Evolutionary conservation across 495 filamentous ascomycete species (phyloP), one percentile per base, ranked within the genome.

Genomic region (Penicillium coffeae): DNA sequence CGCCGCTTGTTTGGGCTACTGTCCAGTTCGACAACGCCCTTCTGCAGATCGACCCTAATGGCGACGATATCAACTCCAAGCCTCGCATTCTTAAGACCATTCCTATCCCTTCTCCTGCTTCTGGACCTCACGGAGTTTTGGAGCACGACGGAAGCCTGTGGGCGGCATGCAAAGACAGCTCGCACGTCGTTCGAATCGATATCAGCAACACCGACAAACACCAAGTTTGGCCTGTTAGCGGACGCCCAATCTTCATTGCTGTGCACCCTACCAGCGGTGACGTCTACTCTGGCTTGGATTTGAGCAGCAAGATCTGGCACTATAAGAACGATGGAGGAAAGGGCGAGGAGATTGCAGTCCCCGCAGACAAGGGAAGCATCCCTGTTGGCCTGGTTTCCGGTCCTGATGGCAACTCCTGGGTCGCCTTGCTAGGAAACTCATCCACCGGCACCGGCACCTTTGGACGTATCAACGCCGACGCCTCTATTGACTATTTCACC

Each of bases 221-320:
- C 35, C 35, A 37, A 14, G 13, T 37, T 13, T 37, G 35, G 35
- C 13, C 35, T 14, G 35, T 37, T 14, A 37, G 35, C 35, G 13
- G 35, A 37, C 35, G 35, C n/a, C 35, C 35, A 37, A 37, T 37
- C 12, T 37, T 37, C 35, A 37, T 37, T 7, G 35, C 35, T 37
- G 15, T 37, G 15, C 35, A 37, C 13, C 35, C 35, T 14, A 37
- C 35, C 12, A 37, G 35, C 35, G 35, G 35, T 14, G 13, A 37
- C 15, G 35, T 37, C 35, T 37, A 14, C 35, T 37, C 35, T 6
- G 15, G 35, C n/a, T 13, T 37, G 13, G 35, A 37, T 13, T 14
- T 37, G 15, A 37, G 35, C 35, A 37, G 35, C 35, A 37, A 37
- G 35, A 37, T 37, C 35, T 37, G 35, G 35, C 35, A 14, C n/a